phyloP scores from a whole-genome alignment of 805 yeast species.

The Tanozyma kutaoensis region DNA sequence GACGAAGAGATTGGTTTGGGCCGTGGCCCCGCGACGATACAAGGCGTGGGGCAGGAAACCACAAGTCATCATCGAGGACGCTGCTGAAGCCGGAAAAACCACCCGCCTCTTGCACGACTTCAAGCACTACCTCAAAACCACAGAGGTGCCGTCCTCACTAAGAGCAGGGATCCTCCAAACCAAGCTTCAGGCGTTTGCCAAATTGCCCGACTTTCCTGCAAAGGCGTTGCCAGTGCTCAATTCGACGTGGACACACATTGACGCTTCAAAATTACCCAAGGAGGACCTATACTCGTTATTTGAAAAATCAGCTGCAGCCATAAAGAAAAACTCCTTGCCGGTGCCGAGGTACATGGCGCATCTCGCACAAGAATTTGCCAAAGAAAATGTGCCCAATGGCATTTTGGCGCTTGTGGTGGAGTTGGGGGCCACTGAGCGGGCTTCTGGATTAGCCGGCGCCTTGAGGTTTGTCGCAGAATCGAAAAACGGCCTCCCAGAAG shows the following conservation, averaged over 20 bases:
- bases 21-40: too few relatives aligned
- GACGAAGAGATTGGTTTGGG: too few relatives aligned
- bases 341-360: constrained; percentile 15
- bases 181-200: constrained; percentile 9
- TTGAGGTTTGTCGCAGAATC: constrained; percentile 3
- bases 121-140: constrained; percentile 14
- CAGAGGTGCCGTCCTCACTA: constrained; percentile 10
- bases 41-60: too few relatives aligned
- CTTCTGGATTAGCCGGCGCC: constrained; percentile 3
- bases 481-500: constrained; percentile 4
- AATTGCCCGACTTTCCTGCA: constrained; percentile 1
- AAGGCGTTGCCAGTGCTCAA: constrained; percentile 1
- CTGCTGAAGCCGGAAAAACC: background rate
- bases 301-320: constrained; percentile 1
- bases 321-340: background rate
- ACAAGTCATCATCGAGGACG: too few relatives aligned
- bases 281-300: constrained; percentile 3
- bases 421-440: constrained; percentile 9
- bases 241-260: background rate
- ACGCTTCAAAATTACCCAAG: background rate
- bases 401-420: constrained; percentile 14
- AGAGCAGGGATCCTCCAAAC: constrained; percentile 7
- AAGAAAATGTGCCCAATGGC: constrained; percentile 5
- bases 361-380: constrained; percentile 9
- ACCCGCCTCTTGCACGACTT: constrained; percentile 4